Conservation (phyloP, 1,139 yeast genomes). For the Zygosaccharomyces pseudobailii region DNA sequence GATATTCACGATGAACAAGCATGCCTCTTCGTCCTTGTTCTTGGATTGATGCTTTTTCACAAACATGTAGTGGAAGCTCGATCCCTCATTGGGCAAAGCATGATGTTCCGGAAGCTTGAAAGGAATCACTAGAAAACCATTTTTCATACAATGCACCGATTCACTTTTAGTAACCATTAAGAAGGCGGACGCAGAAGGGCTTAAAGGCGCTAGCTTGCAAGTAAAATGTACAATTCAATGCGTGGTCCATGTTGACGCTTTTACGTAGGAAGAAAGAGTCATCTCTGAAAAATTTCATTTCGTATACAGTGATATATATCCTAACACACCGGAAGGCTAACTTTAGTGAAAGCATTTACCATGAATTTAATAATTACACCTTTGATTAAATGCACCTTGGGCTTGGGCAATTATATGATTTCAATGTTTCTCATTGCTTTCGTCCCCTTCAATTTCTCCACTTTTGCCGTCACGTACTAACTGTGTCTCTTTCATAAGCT, state of each 20-base stretch:
- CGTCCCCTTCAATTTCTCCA: neutral
- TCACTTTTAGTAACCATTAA: slow-evolving; percentile 6
- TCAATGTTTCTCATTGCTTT: neutral
- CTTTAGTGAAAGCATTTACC: too few species aligned
- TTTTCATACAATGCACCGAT: slow-evolving; percentile 29
- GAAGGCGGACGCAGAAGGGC: neutral
- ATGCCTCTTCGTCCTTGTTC: slow-evolving; percentile 39
- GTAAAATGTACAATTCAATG: too few species aligned
- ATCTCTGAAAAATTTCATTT: slow-evolving; percentile 3
- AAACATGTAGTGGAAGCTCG: slow-evolving; percentile 46
- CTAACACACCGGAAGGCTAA: neutral
- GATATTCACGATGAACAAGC: slow-evolving; percentile 67
- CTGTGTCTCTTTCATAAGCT: slow-evolving; percentile 60
- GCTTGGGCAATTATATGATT: too few species aligned
- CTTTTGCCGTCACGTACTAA: slow-evolving; percentile 16
- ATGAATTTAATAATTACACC: too few species aligned
- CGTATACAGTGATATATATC: slow-evolving; percentile 1
- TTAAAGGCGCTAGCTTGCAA: neutral
- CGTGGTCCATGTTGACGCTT: neutral
- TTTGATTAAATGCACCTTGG: too few species aligned
- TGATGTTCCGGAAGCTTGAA: slow-evolving; percentile 31
- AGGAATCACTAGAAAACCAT: slow-evolving; percentile 39
- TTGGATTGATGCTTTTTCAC: slow-evolving; percentile 55
- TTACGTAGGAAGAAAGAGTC: neutral
- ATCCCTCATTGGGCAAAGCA: slow-evolving; percentile 15